Evolutionary conservation across 1,284 basidiomycete species (phyloP).

Genomic region (Phlebopus sp.): DNA sequence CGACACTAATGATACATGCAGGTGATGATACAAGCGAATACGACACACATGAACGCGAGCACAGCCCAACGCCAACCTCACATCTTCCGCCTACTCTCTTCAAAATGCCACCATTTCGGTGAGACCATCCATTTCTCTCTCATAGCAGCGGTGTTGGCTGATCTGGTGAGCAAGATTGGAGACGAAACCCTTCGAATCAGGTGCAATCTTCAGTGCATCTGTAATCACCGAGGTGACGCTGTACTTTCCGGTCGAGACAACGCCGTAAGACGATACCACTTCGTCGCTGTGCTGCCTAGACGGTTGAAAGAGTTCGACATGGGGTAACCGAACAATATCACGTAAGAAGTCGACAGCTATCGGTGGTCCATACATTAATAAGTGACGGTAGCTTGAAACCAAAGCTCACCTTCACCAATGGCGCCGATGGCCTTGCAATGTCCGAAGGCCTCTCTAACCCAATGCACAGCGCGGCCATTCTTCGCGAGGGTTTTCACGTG

Average conservation of each 20-base stretch:
- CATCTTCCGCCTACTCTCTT: constrained; percentile 11
- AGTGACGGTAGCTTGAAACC: not conserved
- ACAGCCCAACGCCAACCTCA: not conserved
- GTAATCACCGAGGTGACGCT: constrained; percentile 36
- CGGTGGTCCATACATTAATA: not conserved
- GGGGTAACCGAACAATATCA: constrained; percentile 44
- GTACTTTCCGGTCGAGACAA: constrained; percentile 57
- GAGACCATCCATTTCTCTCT: constrained; percentile 59
- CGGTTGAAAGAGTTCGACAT: constrained; percentile 40
- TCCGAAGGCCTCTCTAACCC: constrained; percentile 75
- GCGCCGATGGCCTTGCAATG: constrained; percentile 79
- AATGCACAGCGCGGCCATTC: constrained; percentile 64
- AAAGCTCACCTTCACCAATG: constrained; percentile 55
- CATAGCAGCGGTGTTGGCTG: constrained; percentile 61
- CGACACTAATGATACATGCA: no score
- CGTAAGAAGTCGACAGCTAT: constrained; percentile 50
- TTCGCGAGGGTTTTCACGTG: constrained; percentile 50
- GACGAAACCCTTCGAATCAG: constrained; percentile 50
- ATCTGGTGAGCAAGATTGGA: constrained; percentile 58
- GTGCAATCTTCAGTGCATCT: constrained; percentile 44
- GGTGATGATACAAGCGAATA: constrained; percentile 4
- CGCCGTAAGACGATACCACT: constrained; percentile 55
- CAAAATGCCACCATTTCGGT: constrained; percentile 54
- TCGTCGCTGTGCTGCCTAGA: constrained; percentile 32
- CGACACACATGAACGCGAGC: not conserved